Base-by-base conservation (phyloP, 2,329 filamentous ascomycete species). In the Aspergillus caelatus region DNA sequence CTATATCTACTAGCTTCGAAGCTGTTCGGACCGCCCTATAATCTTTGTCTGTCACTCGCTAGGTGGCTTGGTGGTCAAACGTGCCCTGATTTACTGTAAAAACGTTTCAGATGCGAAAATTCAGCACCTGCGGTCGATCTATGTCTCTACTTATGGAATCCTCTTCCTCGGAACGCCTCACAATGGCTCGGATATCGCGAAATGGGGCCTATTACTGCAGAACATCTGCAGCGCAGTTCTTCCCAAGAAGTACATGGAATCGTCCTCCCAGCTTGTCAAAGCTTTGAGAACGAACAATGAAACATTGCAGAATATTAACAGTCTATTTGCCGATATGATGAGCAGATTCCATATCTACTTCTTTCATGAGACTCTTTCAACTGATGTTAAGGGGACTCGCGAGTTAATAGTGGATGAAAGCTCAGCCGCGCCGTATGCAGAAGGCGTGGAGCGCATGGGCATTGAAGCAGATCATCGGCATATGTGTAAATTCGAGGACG, bases 141-240 rank as follows among this genome's bases (percentile, higher is more conserved):
- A 86, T 68, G 84, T 92, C 11, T 92, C 89, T 1, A 93, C 91
- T 0, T 93, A 89, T 71, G 91, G 88, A 28, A 86, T 93, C 62
- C 82, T 93, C 39, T 94, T 94, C 74, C 82, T 94, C 32, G 91
- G 91, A 16, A 94, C 91, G 16, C 91, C 91, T 8, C 91, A 93
- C 74, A 86, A 84, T 21, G 91, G 90, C 10, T 88, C 89, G 1
- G 88, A 89, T 66, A 78, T 89, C 2, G 90, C 90, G 1, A 84
- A 86, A 69, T 92, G 89, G 89, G 90, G 87, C 0, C 78, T 84
- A 12, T 79, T 90, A 60, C 78, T 93, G 39, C 89, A 93, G 75
- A 85, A 84, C 66, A 90, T 93, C 81, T 87, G 88, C 57, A 84
- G 85, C 59, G 84, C 85, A 0, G 82, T 92, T 19, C 74, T 91